Percentiles rank a stretch among this genome's conserved stretches.
Conservation (phyloP, 1,139 yeast species). For the Yamadazyma sp. region DNA sequence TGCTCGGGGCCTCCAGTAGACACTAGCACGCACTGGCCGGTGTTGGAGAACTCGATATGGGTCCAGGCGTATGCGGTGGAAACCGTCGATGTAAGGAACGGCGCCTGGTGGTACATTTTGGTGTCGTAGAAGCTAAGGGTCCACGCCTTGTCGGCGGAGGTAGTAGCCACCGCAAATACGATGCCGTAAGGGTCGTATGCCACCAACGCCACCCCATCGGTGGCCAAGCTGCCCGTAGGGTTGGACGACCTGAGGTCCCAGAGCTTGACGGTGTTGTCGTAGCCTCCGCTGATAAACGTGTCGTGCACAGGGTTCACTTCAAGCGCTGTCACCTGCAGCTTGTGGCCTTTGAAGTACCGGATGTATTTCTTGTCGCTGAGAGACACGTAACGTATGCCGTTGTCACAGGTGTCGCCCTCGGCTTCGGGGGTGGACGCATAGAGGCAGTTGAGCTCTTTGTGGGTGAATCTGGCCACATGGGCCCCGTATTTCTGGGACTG, state of each 20-base stretch:
- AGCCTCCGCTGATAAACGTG: conserved; percentile 64
- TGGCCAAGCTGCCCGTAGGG: conserved; percentile 62
- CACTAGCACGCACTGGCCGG: conserved; percentile 71
- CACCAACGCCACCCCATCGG: conserved; percentile 55
- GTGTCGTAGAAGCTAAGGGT: conserved; percentile 62
- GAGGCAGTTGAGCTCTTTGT: conserved; percentile 68
- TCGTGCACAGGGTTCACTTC: conserved; percentile 77
- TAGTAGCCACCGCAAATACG: conserved; percentile 70
- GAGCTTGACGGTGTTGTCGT: conserved; percentile 76
- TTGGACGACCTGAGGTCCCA: conserved; percentile 79
- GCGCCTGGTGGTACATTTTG: conserved; percentile 53
- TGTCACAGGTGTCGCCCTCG: conserved; percentile 41
- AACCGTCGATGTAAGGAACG: conserved; percentile 48
- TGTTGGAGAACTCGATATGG: conserved; percentile 79
- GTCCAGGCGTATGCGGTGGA: conserved; percentile 47
- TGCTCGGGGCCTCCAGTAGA: conserved; percentile 57
- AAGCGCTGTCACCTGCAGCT: conserved; percentile 65
- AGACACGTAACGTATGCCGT: conserved; percentile 73
- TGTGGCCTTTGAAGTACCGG: conserved; percentile 87
- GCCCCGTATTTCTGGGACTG: conserved; percentile 92
- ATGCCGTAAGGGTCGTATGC: conserved; percentile 85
- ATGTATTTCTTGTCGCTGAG: conserved; percentile 76
- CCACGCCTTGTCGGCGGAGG: conserved; percentile 29
- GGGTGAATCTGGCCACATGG: conserved; percentile 83
- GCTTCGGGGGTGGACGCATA: conserved; percentile 71